Evolutionary conservation across 164 flowering plant genomes (phyloP).

Genomic region (Hamamelis virginiana): DNA sequence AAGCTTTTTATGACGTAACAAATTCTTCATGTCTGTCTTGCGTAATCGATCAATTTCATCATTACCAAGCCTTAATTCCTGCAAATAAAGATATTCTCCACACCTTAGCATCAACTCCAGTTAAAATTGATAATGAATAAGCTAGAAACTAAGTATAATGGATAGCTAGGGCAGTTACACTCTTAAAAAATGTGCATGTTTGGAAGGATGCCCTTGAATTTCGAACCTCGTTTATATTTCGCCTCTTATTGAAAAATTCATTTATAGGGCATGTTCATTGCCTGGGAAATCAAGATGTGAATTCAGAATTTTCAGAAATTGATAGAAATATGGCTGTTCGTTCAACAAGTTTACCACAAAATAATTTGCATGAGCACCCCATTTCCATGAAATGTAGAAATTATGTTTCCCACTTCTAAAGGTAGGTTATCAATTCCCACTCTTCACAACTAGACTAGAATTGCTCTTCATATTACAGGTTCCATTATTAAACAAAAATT

Average conservation of each 20-base stretch:
- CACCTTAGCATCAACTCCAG: not conserved
- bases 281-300: too few species aligned
- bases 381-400: too few species aligned
- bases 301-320: too few species aligned
- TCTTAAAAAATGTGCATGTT: not conserved
- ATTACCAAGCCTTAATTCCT: conserved; percentile 65
- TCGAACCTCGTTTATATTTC: not conserved
- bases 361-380: too few species aligned
- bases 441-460: too few species aligned
- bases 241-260: not conserved
- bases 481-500: too few species aligned
- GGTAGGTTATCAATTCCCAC: too few species aligned
- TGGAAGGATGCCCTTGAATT: not conserved
- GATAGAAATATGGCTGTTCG: too few species aligned
- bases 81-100: conserved; percentile 14
- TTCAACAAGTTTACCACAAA: too few species aligned
- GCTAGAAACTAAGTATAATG: not conserved
- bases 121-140: not conserved
- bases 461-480: too few species aligned
- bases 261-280: not conserved
- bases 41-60: conserved; percentile 70
- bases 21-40: conserved; percentile 44
- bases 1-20: conserved; percentile 58
- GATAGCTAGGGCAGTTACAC: not conserved
- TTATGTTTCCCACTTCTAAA: too few species aligned